These are phyloP conservation scores for Vachellia pachyceras DNA, from an alignment of 306 rosid species.

Conservation along the genomic window DNA sequence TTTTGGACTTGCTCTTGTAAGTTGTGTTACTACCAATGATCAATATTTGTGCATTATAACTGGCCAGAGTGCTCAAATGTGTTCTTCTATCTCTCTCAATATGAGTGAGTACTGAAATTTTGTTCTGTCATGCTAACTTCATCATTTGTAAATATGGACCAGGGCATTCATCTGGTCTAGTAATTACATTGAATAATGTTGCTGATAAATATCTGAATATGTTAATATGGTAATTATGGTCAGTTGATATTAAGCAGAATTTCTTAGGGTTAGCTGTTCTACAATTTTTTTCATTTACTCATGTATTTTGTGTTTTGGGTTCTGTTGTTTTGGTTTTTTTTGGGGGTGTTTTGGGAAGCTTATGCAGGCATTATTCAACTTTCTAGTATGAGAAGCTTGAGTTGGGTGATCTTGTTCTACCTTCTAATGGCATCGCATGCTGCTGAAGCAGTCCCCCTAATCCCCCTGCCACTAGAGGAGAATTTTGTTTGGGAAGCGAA, in stretches of 20 bases:
- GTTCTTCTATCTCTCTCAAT: not conserved
- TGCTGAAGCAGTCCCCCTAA: not conserved
- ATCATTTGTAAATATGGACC: not conserved
- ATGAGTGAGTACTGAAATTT: not conserved
- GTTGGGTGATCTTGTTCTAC: no score
- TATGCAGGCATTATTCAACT: not conserved
- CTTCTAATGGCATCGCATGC: not conserved
- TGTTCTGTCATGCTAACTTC: not conserved
- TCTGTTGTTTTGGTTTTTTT: not conserved
- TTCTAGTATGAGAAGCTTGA: not conserved
- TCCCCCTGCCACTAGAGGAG: not conserved
- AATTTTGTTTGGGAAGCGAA: not conserved
- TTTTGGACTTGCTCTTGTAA: not conserved
- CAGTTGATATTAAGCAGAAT: not conserved
- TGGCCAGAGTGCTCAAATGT: not conserved
- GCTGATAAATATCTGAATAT: not conserved
- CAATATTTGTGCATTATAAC: not conserved
- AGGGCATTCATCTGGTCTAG: slow-evolving; percentile 15
- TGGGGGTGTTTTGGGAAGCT: no score
- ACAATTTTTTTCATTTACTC: not conserved
- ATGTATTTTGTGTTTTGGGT: not conserved
- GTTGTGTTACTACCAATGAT: not conserved
- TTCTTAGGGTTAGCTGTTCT: not conserved
- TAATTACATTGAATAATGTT: not conserved
- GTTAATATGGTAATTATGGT: slow-evolving; percentile 3